These are phyloP conservation scores for Articulospora tetracladia DNA, from an alignment of 495 filamentous ascomycete species.

Conservation along the genomic window DNA sequence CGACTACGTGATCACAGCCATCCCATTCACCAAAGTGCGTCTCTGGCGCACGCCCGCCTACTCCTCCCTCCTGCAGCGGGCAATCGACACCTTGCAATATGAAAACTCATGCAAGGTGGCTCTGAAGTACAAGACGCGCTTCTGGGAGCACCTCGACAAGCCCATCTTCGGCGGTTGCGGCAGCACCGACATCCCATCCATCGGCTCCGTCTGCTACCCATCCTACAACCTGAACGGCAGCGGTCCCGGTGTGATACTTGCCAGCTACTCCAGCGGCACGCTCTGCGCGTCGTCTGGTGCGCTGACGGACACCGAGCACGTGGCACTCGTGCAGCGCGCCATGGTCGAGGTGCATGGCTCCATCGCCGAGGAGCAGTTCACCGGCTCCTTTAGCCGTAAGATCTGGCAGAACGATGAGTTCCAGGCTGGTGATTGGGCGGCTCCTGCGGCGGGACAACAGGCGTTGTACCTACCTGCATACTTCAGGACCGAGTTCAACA, in stretches of 20 bases:
- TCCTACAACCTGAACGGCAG: slow-evolving; percentile 58
- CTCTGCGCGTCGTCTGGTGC: slow-evolving; percentile 14
- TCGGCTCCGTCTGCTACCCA: slow-evolving; percentile 60
- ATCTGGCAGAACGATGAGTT: slow-evolving; percentile 58
- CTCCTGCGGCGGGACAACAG: slow-evolving; percentile 55
- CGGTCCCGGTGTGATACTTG: slow-evolving; percentile 57
- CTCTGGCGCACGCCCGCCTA: slow-evolving; percentile 37
- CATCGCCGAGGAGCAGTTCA: slow-evolving; percentile 51
- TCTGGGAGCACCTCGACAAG: slow-evolving; percentile 61
- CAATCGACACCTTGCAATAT: slow-evolving; percentile 59
- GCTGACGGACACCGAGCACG: slow-evolving; percentile 48
- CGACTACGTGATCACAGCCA: slow-evolving; percentile 62
- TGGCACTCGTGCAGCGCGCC: slow-evolving; percentile 49
- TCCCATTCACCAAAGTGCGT: slow-evolving; percentile 50
- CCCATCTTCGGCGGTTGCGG: slow-evolving; percentile 64
- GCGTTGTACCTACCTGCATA: slow-evolving; percentile 64
- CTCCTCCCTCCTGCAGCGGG: slow-evolving; percentile 46
- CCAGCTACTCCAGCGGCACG: slow-evolving; percentile 43
- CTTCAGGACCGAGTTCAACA: slow-evolving; percentile 57
- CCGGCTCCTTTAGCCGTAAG: slow-evolving; percentile 51
- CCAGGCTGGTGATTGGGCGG: slow-evolving; percentile 51
- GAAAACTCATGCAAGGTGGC: slow-evolving; percentile 59
- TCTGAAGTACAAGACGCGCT: slow-evolving; percentile 58
- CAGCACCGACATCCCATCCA: slow-evolving; percentile 51
- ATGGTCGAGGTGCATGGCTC: slow-evolving; percentile 61